Evolutionary conservation across 805 yeast species (phyloP), one percentile per base, ranked within the genome.

Genomic region (Dipodascus albidus): DNA sequence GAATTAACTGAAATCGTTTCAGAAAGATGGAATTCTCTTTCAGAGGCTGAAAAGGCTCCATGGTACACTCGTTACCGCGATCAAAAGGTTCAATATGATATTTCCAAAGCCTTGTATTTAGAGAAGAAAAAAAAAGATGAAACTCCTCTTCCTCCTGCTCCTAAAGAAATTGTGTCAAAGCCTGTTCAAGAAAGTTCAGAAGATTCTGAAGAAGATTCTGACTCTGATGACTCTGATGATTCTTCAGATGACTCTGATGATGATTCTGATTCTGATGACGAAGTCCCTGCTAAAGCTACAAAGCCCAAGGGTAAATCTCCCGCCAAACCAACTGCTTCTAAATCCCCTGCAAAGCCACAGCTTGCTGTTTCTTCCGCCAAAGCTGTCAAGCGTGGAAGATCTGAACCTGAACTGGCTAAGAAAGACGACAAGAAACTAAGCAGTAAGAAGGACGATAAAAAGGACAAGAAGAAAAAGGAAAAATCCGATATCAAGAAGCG

Each of bases 1-100:
- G 96, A 87, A 62, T 77, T 89, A 68, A 85, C 93, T 42, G 83
- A 80, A 62, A 82, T 82, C 61, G 83, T 89, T 59, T 81, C 93
- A 49, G 81, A 78, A 62, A 78, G 81, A 62, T 91, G 97, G 97
- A 79, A 80, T 60, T 78, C 73, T 41, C 70, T 90, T 64, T 66
- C 82, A 50, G 85, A 79, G n/a, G 76, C 70, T 19, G 91, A 83
- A 64, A 86, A 85, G 67, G 79, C 74, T 50, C 76, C 77, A 60
- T 86, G 93, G 83, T 83, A 85, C 66, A 79, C 57, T 70, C 75
- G 54, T 44, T 76, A 77, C 64, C 65, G 65, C 51, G 69, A 69
- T 51, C 76, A 77, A 55, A 62, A 76, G 54, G 71, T 65, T 50
- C 64, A 61, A 47, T 80, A 79, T 64, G 77, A 75, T 55, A 65